phyloP scores from a whole-genome alignment of 148 eudicot species.

The Fagopyrum homotropicum region DNA sequence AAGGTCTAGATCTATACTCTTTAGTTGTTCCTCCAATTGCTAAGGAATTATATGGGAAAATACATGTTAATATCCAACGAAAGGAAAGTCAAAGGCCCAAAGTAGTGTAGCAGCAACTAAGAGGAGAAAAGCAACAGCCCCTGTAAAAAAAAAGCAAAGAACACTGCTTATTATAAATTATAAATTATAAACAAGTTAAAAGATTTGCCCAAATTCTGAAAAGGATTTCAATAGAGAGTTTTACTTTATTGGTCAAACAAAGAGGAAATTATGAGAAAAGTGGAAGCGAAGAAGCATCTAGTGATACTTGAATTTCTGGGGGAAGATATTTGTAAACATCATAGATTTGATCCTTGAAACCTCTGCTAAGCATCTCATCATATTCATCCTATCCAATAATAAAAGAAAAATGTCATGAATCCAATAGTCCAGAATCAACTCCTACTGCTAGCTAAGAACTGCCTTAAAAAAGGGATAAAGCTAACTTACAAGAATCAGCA shows the following conservation, averaged over 20 bases:
- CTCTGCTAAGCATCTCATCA: constrained; percentile 98
- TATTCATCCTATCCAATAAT: constrained; percentile 63
- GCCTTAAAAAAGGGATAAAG: neutral
- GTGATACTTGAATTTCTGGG: constrained; percentile 82
- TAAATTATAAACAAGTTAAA: neutral
- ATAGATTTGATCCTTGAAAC: constrained; percentile 96
- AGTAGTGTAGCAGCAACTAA: constrained; percentile 86
- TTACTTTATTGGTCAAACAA: neutral
- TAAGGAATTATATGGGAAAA: no score
- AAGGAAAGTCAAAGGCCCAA: constrained; percentile 79
- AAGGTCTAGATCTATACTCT: no score
- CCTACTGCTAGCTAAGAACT: neutral
- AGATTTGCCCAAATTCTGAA: neutral
- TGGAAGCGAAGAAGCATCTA: neutral
- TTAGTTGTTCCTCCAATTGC: no score
- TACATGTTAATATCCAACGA: no score
- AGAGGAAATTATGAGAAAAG: neutral
- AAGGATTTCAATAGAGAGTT: neutral
- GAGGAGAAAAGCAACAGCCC: constrained; percentile 91
- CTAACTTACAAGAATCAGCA: no score
- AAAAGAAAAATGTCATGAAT: neutral
- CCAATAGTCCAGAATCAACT: neutral
- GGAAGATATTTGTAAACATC: constrained; percentile 96
- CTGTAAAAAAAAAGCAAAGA: constrained; percentile 28
- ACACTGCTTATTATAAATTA: no score